A percentile compares a stretch with the other conserved stretches of the same genome.
Evolutionary conservation across 192 early-diverging fungal species (phyloP).

Genomic region (Backusella tuberculispora): DNA sequence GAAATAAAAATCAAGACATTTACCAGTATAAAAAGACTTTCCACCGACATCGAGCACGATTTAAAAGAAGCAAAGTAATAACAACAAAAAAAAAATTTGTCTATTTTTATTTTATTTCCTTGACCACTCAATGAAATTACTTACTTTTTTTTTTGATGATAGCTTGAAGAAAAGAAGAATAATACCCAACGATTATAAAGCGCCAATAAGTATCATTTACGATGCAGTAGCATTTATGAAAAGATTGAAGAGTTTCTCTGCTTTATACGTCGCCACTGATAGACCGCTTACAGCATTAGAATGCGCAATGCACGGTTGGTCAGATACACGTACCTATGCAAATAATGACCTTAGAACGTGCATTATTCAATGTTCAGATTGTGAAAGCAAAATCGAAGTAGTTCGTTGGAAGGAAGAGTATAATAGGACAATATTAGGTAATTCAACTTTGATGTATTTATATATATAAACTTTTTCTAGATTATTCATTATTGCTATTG

Average conservation of each 20-base stretch:
- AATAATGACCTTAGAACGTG: not conserved
- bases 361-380: not conserved
- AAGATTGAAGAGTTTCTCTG: not conserved
- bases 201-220: not conserved
- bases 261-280: not conserved
- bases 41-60: not conserved
- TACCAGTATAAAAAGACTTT: not conserved
- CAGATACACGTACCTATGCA: not conserved
- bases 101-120: no score
- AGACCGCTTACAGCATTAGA: not conserved
- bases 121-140: not conserved
- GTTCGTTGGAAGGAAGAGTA: not conserved
- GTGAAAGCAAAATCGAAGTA: not conserved
- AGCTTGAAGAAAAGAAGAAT: conserved; percentile 1
- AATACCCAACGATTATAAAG: not conserved
- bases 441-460: not conserved
- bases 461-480: not conserved
- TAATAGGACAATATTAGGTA: not conserved
- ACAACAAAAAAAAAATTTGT: no score
- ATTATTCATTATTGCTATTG: not conserved
- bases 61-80: conserved; percentile 11
- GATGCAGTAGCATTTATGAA: not conserved
- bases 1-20: not conserved
- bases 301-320: not conserved
- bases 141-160: not conserved